Conservation (phyloP, 768 basidiomycete genomes). For the Tricholoma flavovirens region DNA sequence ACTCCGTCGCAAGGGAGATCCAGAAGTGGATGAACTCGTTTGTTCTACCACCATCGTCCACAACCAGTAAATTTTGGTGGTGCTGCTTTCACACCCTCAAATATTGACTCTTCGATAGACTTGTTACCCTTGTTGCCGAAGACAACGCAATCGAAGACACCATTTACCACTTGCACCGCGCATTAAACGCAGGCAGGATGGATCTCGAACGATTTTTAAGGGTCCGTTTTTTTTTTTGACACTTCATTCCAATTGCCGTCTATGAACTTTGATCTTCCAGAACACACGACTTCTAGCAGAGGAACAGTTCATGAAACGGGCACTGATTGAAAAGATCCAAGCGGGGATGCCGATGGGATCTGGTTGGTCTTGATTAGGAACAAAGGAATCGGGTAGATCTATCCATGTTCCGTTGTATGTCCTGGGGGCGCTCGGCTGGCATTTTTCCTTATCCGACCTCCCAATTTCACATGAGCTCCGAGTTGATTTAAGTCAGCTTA, state of each 20-base stretch:
- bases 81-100: slow-evolving; percentile 6
- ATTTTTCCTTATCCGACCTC: slow-evolving; percentile 29
- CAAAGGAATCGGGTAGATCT: slow-evolving; percentile 3
- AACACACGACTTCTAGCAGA: slow-evolving; percentile 82
- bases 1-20: slow-evolving; percentile 78
- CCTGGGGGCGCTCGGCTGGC: slow-evolving; percentile 31
- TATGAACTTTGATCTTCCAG: slow-evolving; percentile 31
- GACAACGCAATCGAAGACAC: slow-evolving; percentile 99
- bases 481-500: background rate
- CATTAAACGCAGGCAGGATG: slow-evolving; percentile 83
- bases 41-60: slow-evolving; percentile 95
- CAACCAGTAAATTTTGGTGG: slow-evolving; percentile 64
- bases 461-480: background rate
- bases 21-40: slow-evolving; percentile 93
- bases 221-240: slow-evolving; percentile 40
- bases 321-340: slow-evolving; percentile 88
- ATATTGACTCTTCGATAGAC: slow-evolving; percentile 39
- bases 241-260: slow-evolving; percentile 5
- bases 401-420: slow-evolving; percentile 1
- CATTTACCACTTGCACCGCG: slow-evolving; percentile 92
- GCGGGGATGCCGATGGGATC: slow-evolving; percentile 39
- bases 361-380: slow-evolving; percentile 31
- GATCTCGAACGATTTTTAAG: slow-evolving; percentile 94
- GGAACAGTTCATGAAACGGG: slow-evolving; percentile 97
- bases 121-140: slow-evolving; percentile 97